A percentile compares a stretch with the other conserved stretches of the same genome.
Evolutionary conservation across 1,284 basidiomycete genomes (phyloP).

Genomic region (Sanghuangporus sanghuang): DNA sequence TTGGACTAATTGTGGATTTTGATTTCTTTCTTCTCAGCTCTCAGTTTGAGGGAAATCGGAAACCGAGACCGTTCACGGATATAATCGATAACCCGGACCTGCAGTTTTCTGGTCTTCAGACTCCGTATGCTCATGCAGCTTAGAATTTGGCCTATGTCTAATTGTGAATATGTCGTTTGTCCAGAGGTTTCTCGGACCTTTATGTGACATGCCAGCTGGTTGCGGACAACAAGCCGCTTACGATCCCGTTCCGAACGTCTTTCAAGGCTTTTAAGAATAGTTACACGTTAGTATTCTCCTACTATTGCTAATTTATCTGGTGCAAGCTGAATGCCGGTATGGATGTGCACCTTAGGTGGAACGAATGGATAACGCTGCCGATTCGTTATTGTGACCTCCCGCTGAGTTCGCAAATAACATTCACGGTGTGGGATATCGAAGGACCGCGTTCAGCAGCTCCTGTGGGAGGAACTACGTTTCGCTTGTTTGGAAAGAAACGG

Average conservation of each 20-base stretch:
- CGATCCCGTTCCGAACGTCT: slow-evolving; percentile 85
- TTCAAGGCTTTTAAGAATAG: slow-evolving; percentile 88
- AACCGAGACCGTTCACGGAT: slow-evolving; percentile 67
- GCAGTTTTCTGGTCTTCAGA: slow-evolving; percentile 69
- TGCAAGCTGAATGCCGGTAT: not conserved
- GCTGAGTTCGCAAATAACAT: slow-evolving; percentile 81
- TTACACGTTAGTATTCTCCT: slow-evolving; percentile 55
- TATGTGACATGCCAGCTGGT: slow-evolving; percentile 89
- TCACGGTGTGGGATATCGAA: slow-evolving; percentile 94
- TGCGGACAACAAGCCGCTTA: slow-evolving; percentile 89
- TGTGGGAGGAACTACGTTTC: slow-evolving; percentile 88
- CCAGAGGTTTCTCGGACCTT: slow-evolving; percentile 79
- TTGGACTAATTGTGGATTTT: not conserved
- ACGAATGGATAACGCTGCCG: slow-evolving; percentile 88
- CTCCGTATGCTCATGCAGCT: slow-evolving; percentile 46
- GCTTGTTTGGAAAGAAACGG: slow-evolving; percentile 90
- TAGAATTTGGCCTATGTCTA: not conserved
- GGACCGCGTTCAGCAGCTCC: slow-evolving; percentile 70
- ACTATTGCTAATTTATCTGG: not conserved
- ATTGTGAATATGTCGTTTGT: slow-evolving; percentile 5
- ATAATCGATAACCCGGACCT: slow-evolving; percentile 74
- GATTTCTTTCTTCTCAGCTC: slow-evolving; percentile 44
- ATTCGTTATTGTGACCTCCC: slow-evolving; percentile 91
- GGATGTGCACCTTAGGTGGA: slow-evolving; percentile 65
- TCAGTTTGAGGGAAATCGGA: slow-evolving; percentile 75